Evolutionary conservation across 2,329 filamentous ascomycete genomes (phyloP).

Genomic region (Cercospora janseana): DNA sequence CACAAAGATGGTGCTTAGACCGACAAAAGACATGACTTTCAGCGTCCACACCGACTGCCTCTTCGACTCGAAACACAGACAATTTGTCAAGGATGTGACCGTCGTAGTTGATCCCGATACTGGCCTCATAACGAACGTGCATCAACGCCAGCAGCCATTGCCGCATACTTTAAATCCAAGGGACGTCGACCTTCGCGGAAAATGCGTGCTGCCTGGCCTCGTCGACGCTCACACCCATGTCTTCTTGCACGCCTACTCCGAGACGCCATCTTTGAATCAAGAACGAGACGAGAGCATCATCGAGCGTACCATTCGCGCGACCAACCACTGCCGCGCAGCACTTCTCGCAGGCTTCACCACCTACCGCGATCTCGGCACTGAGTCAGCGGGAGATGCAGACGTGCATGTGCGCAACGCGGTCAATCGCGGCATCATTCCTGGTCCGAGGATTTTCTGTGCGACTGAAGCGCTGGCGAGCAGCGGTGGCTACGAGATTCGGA

Average conservation of each 20-base stretch:
- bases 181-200: conserved; percentile 56
- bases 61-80: conserved; percentile 49
- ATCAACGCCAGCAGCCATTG: conserved; percentile 22
- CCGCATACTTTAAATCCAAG: conserved; percentile 33
- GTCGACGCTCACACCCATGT: conserved; percentile 58
- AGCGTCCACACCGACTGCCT: conserved; percentile 49
- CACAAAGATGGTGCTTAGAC: conserved; percentile 20
- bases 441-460: conserved; percentile 57
- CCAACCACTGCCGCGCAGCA: conserved; percentile 53
- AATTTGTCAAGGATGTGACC: conserved; percentile 44
- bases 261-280: conserved; percentile 47
- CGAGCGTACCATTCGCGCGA: conserved; percentile 55
- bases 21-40: conserved; percentile 18
- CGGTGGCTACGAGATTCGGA: conserved; percentile 49
- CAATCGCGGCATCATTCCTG: conserved; percentile 54
- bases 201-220: conserved; percentile 53
- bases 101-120: conserved; percentile 43
- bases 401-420: conserved; percentile 54
- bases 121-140: conserved; percentile 45
- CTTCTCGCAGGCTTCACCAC: conserved; percentile 60
- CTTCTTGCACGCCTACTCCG: conserved; percentile 50
- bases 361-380: conserved; percentile 57
- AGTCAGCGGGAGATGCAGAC: conserved; percentile 53
- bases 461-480: conserved; percentile 53
- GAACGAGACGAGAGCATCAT: conserved; percentile 59